A percentile compares a stretch with the other conserved stretches of the same genome.
Evolutionary conservation across 2,329 filamentous ascomycete genomes (phyloP).

Genomic region (Nothophaeocryptopus gaeumannii): DNA sequence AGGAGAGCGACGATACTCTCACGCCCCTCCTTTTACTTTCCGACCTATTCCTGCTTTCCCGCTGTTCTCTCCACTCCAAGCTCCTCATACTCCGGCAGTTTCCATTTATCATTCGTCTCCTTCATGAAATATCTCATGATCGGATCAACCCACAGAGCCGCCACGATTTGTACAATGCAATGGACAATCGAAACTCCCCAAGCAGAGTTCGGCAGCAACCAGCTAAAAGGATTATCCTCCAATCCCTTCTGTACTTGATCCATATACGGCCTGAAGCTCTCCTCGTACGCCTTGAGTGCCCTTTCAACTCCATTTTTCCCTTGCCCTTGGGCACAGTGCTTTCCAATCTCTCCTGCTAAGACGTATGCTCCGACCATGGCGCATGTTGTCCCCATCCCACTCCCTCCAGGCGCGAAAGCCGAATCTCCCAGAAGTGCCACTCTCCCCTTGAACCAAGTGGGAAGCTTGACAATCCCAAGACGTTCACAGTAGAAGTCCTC

Average conservation of each 20-base stretch:
- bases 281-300: constrained; percentile 23
- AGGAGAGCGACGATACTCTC: too few species aligned
- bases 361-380: constrained; percentile 29
- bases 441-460: constrained; percentile 26
- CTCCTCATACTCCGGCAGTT: constrained; percentile 6
- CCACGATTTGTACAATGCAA: constrained; percentile 17
- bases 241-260: constrained; percentile 16
- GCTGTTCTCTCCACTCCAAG: background rate
- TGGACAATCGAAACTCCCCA: constrained; percentile 31
- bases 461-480: constrained; percentile 4
- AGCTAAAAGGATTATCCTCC: constrained; percentile 18
- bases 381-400: constrained; percentile 22
- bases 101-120: constrained; percentile 3
- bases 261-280: constrained; percentile 20
- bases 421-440: constrained; percentile 30
- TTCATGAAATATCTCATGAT: constrained; percentile 9
- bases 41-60: too few species aligned
- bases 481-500: constrained; percentile 35
- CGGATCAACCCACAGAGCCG: constrained; percentile 12
- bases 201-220: constrained; percentile 32
- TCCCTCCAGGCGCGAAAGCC: constrained; percentile 22
- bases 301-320: constrained; percentile 3
- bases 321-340: background rate
- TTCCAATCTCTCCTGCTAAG: constrained; percentile 27
- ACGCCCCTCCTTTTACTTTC: too few species aligned